Evolutionary conservation across 129 eudicot genomes (phyloP).

Genomic region (Lonicera japonica): DNA sequence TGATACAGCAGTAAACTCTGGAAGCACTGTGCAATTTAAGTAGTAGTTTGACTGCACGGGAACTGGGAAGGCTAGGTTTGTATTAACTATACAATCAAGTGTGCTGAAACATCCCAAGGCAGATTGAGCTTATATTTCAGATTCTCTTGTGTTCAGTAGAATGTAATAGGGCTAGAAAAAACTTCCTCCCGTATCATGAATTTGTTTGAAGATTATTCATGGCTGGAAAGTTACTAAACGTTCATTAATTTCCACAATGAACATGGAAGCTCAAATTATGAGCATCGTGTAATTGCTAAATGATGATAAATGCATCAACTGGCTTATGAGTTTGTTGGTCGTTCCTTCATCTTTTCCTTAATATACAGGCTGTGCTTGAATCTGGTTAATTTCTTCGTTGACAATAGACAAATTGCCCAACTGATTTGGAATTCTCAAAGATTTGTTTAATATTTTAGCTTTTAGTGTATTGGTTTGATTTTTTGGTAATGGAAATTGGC

Average conservation of each 20-base stretch:
- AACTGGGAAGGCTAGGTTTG: too few relatives aligned
- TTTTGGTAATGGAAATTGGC: conserved; percentile 1
- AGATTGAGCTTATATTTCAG: too few relatives aligned
- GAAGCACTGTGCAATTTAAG: too few relatives aligned
- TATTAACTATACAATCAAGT: too few relatives aligned
- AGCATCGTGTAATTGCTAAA: not conserved
- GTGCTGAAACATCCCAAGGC: too few relatives aligned
- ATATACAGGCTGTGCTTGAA: not conserved
- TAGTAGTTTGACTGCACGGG: too few relatives aligned
- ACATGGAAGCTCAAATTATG: not conserved
- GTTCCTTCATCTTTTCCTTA: not conserved
- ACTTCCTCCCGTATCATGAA: too few relatives aligned
- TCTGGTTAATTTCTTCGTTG: not conserved
- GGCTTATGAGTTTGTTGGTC: not conserved
- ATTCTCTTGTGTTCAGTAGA: too few relatives aligned
- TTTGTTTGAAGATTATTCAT: too few relatives aligned
- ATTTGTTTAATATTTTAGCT: not conserved
- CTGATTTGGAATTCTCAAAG: not conserved
- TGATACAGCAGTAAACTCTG: too few relatives aligned
- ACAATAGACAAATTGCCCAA: too few relatives aligned
- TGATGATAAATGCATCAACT: not conserved
- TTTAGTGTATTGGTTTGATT: not conserved
- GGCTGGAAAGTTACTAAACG: not conserved
- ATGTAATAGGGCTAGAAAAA: too few relatives aligned
- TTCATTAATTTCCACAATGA: not conserved